Conservation (phyloP, 2,329 filamentous ascomycete species). For the Elsinoe arachidis region DNA sequence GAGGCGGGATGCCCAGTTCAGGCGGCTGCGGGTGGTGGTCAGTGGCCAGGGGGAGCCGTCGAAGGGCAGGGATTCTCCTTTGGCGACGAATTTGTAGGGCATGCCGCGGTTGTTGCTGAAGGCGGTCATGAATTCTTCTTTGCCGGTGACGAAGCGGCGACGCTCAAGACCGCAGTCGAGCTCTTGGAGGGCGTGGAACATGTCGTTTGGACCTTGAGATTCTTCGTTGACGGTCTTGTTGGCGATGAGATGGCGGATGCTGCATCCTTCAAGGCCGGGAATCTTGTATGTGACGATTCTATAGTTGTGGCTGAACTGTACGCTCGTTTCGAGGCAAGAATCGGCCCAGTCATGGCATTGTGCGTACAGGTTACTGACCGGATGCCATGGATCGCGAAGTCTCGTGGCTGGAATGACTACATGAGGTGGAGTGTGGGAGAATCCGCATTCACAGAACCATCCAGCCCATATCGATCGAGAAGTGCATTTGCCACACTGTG, state of each 20-base stretch:
- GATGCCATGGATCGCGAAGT: slow-evolving; percentile 30
- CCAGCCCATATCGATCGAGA: slow-evolving; percentile 52
- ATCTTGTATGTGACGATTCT: slow-evolving; percentile 40
- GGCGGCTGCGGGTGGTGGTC: slow-evolving; percentile 41
- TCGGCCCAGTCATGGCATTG: slow-evolving; percentile 25
- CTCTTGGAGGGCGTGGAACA: slow-evolving; percentile 45
- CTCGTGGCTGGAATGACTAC: slow-evolving; percentile 23
- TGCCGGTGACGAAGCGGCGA: slow-evolving; percentile 16
- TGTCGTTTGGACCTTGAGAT: slow-evolving; percentile 49
- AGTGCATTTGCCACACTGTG: slow-evolving; percentile 52
- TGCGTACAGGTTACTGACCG: slow-evolving; percentile 28
- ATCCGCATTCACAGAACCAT: slow-evolving; percentile 55
- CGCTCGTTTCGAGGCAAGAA: slow-evolving; percentile 25
- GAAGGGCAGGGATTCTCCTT: slow-evolving; percentile 45
- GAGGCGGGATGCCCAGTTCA: slow-evolving; percentile 48
- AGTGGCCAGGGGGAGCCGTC: slow-evolving; percentile 39
- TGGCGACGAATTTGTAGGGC: slow-evolving; percentile 57
- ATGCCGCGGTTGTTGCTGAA: slow-evolving; percentile 42
- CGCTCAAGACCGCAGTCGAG: slow-evolving; percentile 32
- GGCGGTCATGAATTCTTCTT: slow-evolving; percentile 26
- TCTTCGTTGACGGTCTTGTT: slow-evolving; percentile 44
- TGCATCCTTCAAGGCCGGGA: slow-evolving; percentile 33
- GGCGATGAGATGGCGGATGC: slow-evolving; percentile 50
- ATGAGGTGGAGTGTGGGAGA: slow-evolving; percentile 30
- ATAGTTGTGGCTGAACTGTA: slow-evolving; percentile 33